phyloP scores from a whole-genome alignment of 345 rosid species.

The Murraya koenigii region DNA sequence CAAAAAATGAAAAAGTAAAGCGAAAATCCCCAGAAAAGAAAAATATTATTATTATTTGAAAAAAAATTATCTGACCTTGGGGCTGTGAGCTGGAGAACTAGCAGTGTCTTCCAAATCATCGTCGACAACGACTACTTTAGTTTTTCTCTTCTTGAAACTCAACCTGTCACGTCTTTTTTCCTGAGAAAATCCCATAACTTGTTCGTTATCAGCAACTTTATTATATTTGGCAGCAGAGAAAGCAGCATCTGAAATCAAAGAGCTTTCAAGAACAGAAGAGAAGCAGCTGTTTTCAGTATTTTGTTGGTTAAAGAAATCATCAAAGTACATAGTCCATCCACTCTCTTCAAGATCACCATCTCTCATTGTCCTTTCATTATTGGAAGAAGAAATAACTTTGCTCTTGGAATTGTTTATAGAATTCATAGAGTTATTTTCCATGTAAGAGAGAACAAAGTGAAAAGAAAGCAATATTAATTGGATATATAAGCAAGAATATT shows the following conservation, averaged over 20 bases:
- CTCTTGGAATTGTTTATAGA: conserved; percentile 14
- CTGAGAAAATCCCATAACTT: not conserved
- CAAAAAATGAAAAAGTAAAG: not conserved
- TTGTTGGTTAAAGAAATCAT: conserved; percentile 35
- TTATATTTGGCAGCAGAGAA: conserved; percentile 23
- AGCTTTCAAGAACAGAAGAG: conserved; percentile 15
- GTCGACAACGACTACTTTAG: conserved; percentile 25
- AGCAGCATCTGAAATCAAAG: conserved; percentile 47
- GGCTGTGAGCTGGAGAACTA: conserved; percentile 46
- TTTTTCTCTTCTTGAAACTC: conserved; percentile 36
- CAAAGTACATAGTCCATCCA: conserved; percentile 63
- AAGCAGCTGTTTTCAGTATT: conserved; percentile 11
- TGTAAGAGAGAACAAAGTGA: not conserved
- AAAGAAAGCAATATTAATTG: not conserved
- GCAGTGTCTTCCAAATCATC: conserved; percentile 65
- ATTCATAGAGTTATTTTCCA: conserved; percentile 19
- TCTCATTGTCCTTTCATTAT: not conserved
- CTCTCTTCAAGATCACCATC: conserved; percentile 34
- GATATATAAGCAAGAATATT: not conserved
- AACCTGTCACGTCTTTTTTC: conserved; percentile 12
- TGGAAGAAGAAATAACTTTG: not conserved
- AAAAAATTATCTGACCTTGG: conserved; percentile 32
- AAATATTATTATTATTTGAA: too few species aligned
- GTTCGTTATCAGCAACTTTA: not conserved
- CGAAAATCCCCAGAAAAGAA: not conserved